A percentile compares a stretch with the other conserved stretches of the same genome.
These are phyloP conservation scores for Nigrospora sphaerica DNA, from an alignment of 2,329 filamentous ascomycete species.

Conservation along the genomic window DNA sequence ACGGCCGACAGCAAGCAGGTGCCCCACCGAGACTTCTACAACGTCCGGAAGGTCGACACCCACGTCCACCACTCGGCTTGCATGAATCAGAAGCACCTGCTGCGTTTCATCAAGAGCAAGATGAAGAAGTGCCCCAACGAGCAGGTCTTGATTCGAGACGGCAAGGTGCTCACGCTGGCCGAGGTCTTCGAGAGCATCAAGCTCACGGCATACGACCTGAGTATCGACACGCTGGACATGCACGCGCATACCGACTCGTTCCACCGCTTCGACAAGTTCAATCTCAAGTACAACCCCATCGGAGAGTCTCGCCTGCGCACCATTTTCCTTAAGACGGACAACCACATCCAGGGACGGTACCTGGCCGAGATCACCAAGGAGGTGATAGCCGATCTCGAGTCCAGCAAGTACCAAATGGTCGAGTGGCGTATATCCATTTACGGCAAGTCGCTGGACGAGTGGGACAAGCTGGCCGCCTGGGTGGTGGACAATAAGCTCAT, in stretches of 20 bases:
- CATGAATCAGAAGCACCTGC: slow-evolving; percentile 98
- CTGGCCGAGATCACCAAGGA: slow-evolving; percentile 97
- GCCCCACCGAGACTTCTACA: slow-evolving; percentile 97
- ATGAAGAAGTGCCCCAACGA: slow-evolving; percentile 98
- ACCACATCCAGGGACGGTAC: slow-evolving; percentile 92
- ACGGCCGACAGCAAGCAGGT: slow-evolving; percentile 97
- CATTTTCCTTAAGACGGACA: slow-evolving; percentile 99
- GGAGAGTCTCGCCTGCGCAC: slow-evolving; percentile 91
- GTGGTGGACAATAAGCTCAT: slow-evolving; percentile 97
- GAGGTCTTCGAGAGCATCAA: slow-evolving; percentile 98
- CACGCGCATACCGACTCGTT: slow-evolving; percentile 98
- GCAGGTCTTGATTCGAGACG: slow-evolving; percentile 85
- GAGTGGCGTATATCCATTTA: slow-evolving; percentile 99
- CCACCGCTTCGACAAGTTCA: slow-evolving; percentile 99
- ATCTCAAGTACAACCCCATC: slow-evolving; percentile 96
- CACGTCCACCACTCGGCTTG: slow-evolving; percentile 98
- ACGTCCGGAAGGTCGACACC: slow-evolving; percentile 96
- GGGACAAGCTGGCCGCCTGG: slow-evolving; percentile 97
- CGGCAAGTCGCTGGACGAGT: slow-evolving; percentile 84
- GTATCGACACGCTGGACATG: slow-evolving; percentile 98
- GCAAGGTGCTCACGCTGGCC: slow-evolving; percentile 79
- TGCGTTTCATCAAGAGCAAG: slow-evolving; percentile 99
- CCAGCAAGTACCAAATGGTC: slow-evolving; percentile 99
- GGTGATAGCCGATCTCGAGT: slow-evolving; percentile 93
- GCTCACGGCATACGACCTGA: slow-evolving; percentile 91